These are phyloP conservation scores for Plicaturopsis crispa DNA, from an alignment of 768 basidiomycete species.

Conservation along the genomic window DNA sequence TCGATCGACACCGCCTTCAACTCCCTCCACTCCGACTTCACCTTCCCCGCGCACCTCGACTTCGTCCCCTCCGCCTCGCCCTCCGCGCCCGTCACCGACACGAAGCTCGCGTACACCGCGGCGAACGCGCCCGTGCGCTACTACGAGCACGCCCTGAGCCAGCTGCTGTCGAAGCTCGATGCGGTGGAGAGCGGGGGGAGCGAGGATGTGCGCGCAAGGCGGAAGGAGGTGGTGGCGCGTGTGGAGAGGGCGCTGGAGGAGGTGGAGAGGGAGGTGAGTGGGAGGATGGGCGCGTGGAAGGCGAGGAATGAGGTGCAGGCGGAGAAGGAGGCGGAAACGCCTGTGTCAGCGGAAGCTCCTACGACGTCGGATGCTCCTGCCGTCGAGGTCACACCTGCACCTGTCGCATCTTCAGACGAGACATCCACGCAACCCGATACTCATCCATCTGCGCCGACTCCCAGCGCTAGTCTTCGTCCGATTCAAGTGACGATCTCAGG, in stretches of 20 bases:
- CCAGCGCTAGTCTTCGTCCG: too few relatives aligned
- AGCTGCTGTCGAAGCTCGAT: conserved; percentile 51
- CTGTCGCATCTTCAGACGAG: conserved; percentile 1
- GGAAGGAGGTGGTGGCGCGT: conserved; percentile 46
- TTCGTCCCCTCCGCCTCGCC: conserved; percentile 15
- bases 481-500: too few relatives aligned
- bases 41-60: conserved; percentile 25
- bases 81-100: conserved; percentile 14
- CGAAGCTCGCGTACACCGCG: conserved; percentile 46
- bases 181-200: conserved; percentile 56
- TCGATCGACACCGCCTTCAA: conserved; percentile 35
- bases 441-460: too few relatives aligned
- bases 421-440: neutral
- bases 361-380: neutral
- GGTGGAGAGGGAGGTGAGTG: conserved; percentile 42
- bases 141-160: conserved; percentile 53
- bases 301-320: conserved; percentile 16
- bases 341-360: neutral
- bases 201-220: conserved; percentile 34
- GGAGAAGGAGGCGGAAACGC: neutral
- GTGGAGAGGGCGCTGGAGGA: conserved; percentile 53
- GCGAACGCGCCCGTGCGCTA: conserved; percentile 53
- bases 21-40: conserved; percentile 30
- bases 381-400: neutral
- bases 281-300: conserved; percentile 29